Evolutionary conservation across 345 rosid genomes (phyloP).

Genomic region (Euphorbia lathyris): DNA sequence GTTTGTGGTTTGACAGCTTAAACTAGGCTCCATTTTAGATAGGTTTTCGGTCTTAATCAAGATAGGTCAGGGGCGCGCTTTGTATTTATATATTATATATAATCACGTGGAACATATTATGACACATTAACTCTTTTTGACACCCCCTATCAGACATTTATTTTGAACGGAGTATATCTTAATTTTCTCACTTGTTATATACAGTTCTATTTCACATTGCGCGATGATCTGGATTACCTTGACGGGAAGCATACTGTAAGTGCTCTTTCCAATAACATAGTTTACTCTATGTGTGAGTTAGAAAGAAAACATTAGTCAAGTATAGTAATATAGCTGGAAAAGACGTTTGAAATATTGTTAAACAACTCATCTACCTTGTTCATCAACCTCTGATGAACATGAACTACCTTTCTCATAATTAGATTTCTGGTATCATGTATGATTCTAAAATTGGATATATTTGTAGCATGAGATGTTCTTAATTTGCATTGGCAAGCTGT

Average conservation of each 20-base stretch:
- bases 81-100: no score
- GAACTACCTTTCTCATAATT: background rate
- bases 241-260: slow-evolving; percentile 96
- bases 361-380: background rate
- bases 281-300: background rate
- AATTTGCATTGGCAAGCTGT: no score
- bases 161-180: background rate
- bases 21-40: background rate
- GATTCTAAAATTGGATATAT: background rate
- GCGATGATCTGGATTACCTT: slow-evolving; percentile 90
- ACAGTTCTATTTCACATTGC: slow-evolving; percentile 87
- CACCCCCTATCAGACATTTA: background rate
- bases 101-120: no score
- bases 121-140: no score
- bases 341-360: background rate
- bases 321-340: background rate
- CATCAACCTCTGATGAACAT: background rate
- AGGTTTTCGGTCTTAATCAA: background rate
- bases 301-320: background rate
- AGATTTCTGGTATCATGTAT: background rate
- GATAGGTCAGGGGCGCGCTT: background rate
- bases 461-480: background rate
- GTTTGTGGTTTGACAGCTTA: background rate
- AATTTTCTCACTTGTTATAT: slow-evolving; percentile 2
- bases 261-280: background rate